Conservation (phyloP, 345 rosid species). For the Moricandia moricandioides region DNA sequence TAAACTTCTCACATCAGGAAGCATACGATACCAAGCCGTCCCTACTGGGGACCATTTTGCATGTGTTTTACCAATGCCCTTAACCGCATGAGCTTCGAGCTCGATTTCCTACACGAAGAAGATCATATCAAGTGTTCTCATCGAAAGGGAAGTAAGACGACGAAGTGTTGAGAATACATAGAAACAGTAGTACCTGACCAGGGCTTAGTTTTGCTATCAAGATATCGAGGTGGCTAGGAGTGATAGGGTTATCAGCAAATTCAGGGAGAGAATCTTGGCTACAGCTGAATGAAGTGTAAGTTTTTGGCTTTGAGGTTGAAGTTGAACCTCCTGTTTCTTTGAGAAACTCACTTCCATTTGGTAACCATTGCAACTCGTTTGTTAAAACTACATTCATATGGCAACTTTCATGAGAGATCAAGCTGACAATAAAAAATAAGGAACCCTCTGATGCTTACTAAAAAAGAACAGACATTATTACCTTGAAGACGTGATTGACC, state of each 20-base stretch:
- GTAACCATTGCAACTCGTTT: constrained; percentile 71
- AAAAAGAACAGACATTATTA: constrained; percentile 35
- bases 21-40: constrained; percentile 95
- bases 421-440: neutral
- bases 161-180: neutral
- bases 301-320: constrained; percentile 53
- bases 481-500: constrained; percentile 56
- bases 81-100: constrained; percentile 91
- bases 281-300: constrained; percentile 67
- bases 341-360: constrained; percentile 72
- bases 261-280: constrained; percentile 60
- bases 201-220: constrained; percentile 62
- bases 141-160: neutral
- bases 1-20: constrained; percentile 63
- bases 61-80: constrained; percentile 89
- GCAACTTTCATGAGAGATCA: neutral
- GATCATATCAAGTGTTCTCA: neutral
- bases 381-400: constrained; percentile 73
- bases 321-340: constrained; percentile 51
- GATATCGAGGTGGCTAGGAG: constrained; percentile 32
- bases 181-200: constrained; percentile 33
- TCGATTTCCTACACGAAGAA: constrained; percentile 68
- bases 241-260: constrained; percentile 56
- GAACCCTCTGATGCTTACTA: neutral
- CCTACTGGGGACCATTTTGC: constrained; percentile 98